Evolutionary conservation across 108 stramenopile species (phyloP).

Genomic region (Stephanodiscus triporus): DNA sequence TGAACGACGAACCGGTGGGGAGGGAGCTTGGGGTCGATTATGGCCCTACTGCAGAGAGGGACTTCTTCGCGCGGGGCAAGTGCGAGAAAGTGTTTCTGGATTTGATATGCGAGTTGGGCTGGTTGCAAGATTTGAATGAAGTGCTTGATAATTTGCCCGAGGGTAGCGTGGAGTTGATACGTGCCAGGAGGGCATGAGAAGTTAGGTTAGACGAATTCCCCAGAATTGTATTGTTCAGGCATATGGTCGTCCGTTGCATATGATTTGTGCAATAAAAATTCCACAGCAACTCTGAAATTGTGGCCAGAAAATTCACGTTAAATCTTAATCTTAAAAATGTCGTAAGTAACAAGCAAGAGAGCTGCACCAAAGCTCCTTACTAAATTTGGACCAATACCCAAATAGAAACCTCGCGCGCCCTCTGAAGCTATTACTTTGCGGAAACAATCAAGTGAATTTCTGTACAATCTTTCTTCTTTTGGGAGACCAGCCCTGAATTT

Average conservation of each 20-base stretch:
- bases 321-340: conserved; percentile 57
- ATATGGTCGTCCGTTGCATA: background rate
- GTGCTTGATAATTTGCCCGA: background rate
- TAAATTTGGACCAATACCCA: conserved; percentile 85
- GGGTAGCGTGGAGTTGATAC: too few relatives aligned
- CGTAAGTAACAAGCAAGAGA: conserved; percentile 80
- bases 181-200: too few relatives aligned
- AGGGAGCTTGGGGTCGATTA: too few relatives aligned
- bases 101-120: too few relatives aligned
- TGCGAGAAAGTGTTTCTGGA: background rate
- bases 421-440: conserved; percentile 59
- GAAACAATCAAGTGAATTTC: conserved; percentile 68
- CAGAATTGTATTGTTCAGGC: too few relatives aligned
- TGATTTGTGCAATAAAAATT: background rate
- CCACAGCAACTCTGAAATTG: too few relatives aligned
- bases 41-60: too few relatives aligned
- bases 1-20: too few relatives aligned
- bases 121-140: background rate
- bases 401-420: conserved; percentile 75
- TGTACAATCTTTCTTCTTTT: conserved; percentile 55
- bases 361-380: conserved; percentile 81
- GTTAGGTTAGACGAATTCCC: too few relatives aligned
- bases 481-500: conserved; percentile 54
- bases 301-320: conserved; percentile 7
- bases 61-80: too few relatives aligned